These are phyloP conservation scores for Triticum timopheevii DNA, from an alignment of 176 grass and related monocot species.

Conservation along the genomic window DNA sequence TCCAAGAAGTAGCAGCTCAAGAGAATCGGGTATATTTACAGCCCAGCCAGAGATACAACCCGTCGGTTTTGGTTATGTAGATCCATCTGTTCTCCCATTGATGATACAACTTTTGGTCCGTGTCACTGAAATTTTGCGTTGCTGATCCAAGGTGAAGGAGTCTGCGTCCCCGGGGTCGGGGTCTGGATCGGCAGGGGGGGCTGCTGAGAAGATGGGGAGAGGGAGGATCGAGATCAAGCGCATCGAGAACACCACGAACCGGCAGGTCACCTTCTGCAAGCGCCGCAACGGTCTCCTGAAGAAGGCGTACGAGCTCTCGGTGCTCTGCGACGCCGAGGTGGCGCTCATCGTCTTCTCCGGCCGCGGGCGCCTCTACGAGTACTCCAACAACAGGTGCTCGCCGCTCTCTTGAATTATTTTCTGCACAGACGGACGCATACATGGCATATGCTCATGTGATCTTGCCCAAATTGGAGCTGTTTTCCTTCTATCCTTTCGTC, in stretches of 20 bases:
- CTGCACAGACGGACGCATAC: background rate
- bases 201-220: constrained; percentile 45
- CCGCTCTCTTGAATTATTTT: no score
- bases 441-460: background rate
- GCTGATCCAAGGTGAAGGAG: constrained; percentile 23
- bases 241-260: constrained; percentile 78
- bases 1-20: background rate
- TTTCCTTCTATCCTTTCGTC: constrained; percentile 11
- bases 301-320: constrained; percentile 78
- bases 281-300: constrained; percentile 77
- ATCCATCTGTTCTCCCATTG: constrained; percentile 9
- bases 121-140: constrained; percentile 9
- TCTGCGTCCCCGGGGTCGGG: background rate
- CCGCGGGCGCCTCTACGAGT: constrained; percentile 79
- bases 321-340: constrained; percentile 68
- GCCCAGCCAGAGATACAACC: background rate
- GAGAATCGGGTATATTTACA: background rate
- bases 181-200: background rate
- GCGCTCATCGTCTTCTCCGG: constrained; percentile 73
- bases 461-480: constrained; percentile 28
- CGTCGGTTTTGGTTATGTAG: background rate
- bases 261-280: constrained; percentile 88
- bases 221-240: constrained; percentile 77
- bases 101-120: constrained; percentile 3
- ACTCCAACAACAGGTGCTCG: constrained; percentile 65